A percentile compares a stretch with the other conserved stretches of the same genome.
These are phyloP conservation scores for Salix brachista DNA, from an alignment of 345 rosid species.

Conservation along the genomic window DNA sequence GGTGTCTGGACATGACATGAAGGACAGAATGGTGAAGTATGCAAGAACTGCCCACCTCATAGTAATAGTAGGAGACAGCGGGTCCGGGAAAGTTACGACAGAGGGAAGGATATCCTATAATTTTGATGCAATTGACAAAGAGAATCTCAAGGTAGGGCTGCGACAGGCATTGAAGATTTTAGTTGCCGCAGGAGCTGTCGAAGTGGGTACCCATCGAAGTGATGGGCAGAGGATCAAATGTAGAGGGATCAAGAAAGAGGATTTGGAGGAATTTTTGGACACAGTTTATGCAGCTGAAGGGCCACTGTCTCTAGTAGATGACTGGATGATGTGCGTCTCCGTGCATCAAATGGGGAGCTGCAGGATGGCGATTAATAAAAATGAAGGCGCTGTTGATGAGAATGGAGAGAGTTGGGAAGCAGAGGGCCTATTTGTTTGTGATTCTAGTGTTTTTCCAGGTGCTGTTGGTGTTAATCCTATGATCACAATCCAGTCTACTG, in stretches of 20 bases:
- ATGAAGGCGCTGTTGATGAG: constrained; percentile 57
- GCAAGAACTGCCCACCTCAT: constrained; percentile 53
- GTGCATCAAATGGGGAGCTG: constrained; percentile 81
- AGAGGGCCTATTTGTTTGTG: constrained; percentile 54
- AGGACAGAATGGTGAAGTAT: constrained; percentile 46
- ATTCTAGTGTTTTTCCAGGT: constrained; percentile 55
- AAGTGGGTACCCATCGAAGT: constrained; percentile 58
- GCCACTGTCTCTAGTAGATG: constrained; percentile 22
- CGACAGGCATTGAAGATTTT: constrained; percentile 48
- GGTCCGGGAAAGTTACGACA: constrained; percentile 40
- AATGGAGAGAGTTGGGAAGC: constrained; percentile 73
- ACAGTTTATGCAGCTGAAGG: constrained; percentile 38
- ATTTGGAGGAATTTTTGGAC: constrained; percentile 47
- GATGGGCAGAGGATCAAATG: constrained; percentile 59
- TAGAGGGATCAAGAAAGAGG: constrained; percentile 29
- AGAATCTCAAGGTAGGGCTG: constrained; percentile 41
- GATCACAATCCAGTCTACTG: constrained; percentile 61
- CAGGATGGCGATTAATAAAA: constrained; percentile 46
- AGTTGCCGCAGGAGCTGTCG: constrained; percentile 66
- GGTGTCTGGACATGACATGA: constrained; percentile 55
- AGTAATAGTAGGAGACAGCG: constrained; percentile 41
- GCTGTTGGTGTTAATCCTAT: constrained; percentile 70
- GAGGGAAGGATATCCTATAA: constrained; percentile 46
- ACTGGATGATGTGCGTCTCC: constrained; percentile 40
- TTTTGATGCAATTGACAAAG: constrained; percentile 32